phyloP scores from a whole-genome alignment of 176 grass and related monocot species.

The Pontederia crassipes region DNA sequence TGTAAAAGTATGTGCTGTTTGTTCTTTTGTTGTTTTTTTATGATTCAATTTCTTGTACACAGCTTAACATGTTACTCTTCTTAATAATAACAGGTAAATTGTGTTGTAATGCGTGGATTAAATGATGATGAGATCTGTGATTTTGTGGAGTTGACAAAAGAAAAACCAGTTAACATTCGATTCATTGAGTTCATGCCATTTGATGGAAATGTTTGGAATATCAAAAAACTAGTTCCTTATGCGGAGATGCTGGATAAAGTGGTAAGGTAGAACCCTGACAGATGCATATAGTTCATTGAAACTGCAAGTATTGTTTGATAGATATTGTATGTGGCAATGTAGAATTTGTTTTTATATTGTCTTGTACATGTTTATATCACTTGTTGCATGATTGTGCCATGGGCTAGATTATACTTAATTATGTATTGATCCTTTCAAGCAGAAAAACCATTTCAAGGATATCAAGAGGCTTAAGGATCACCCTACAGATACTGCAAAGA shows the following conservation, averaged over 20 bases:
- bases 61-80: neutral
- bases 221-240: conserved; percentile 89
- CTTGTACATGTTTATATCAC: conserved; percentile 11
- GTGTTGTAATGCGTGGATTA: conserved; percentile 82
- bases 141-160: conserved; percentile 82
- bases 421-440: conserved; percentile 19
- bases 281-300: neutral
- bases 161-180: conserved; percentile 78
- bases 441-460: conserved; percentile 51
- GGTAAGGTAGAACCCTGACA: conserved; percentile 61
- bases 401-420: neutral
- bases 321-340: conserved; percentile 1
- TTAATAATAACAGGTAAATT: conserved; percentile 54
- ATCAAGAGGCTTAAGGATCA: conserved; percentile 82
- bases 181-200: conserved; percentile 99
- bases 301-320: neutral
- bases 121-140: conserved; percentile 93
- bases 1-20: conserved; percentile 48
- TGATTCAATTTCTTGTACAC: neutral
- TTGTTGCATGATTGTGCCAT: neutral
- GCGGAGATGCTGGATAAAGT: conserved; percentile 88
- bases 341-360: neutral
- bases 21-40: neutral
- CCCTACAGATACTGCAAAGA: conserved; percentile 84
- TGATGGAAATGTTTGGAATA: conserved; percentile 99